These are phyloP conservation scores for Carex scoparia DNA, from an alignment of 176 grass and related monocot species.

Conservation along the genomic window DNA sequence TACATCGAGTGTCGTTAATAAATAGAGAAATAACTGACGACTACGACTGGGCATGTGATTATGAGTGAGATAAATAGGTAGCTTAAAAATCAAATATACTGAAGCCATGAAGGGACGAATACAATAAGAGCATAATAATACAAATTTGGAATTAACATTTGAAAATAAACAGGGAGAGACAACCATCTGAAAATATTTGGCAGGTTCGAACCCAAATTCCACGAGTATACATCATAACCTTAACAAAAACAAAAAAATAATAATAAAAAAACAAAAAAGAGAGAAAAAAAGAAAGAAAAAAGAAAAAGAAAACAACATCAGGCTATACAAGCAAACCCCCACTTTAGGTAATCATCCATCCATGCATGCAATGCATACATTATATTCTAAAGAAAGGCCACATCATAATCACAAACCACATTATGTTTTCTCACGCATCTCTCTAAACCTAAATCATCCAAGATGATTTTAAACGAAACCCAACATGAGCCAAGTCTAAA, in stretches of 20 bases:
- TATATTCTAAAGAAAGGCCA: conserved; percentile 26
- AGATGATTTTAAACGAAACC: conserved; percentile 24
- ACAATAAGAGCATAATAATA: not conserved
- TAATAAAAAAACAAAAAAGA: not conserved
- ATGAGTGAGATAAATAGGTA: not conserved
- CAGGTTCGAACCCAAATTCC: conserved; percentile 42
- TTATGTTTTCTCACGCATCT: conserved; percentile 51
- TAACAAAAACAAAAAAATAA: conserved; percentile 22
- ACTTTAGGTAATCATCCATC: conserved; percentile 41
- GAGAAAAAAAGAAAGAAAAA: not conserved
- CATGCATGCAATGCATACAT: conserved; percentile 30
- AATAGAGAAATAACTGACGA: not conserved
- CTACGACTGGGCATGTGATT: not conserved
- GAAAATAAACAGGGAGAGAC: conserved; percentile 16
- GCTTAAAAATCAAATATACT: not conserved
- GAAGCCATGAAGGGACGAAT: not conserved
- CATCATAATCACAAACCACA: conserved; percentile 63
- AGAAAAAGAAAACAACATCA: conserved; percentile 36
- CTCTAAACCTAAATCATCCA: conserved; percentile 54
- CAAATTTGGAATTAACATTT: conserved; percentile 16
- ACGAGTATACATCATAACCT: conserved; percentile 41
- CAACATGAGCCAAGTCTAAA: conserved; percentile 15
- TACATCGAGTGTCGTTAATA: not conserved
- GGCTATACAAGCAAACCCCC: conserved; percentile 62
- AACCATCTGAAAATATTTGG: conserved; percentile 31